Percentiles rank a stretch among this genome's conserved stretches.
These are phyloP conservation scores for Amphirosellinia nigrospora DNA, from an alignment of 495 filamentous ascomycete species.

Conservation along the genomic window DNA sequence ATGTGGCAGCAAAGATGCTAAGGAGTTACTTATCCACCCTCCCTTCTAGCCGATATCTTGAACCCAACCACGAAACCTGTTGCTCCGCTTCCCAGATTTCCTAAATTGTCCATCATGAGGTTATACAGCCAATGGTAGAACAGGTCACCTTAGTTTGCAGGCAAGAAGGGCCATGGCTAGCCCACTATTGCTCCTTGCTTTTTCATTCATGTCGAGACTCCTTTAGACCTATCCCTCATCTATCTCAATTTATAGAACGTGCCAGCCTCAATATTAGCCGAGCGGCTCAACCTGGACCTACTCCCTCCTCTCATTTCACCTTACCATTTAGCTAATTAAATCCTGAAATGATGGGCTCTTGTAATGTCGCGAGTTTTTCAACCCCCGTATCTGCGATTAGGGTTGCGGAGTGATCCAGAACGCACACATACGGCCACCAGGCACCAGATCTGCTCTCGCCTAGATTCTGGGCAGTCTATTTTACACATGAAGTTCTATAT, in stretches of 20 bases:
- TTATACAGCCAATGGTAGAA: constrained; percentile 14
- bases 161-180: not conserved
- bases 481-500: not conserved
- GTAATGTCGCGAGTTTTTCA: constrained; percentile 14
- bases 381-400: not conserved
- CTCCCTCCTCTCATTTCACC: not conserved
- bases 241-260: constrained; percentile 10
- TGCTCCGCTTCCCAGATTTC: constrained; percentile 25
- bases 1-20: not conserved
- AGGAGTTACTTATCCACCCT: not conserved
- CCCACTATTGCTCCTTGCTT: not conserved
- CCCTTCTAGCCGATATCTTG: not conserved
- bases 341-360: not conserved
- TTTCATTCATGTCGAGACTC: not conserved
- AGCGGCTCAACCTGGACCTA: constrained; percentile 12
- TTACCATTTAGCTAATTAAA: not conserved
- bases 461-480: not conserved
- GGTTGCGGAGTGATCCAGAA: constrained; percentile 1
- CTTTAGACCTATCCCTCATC: not conserved
- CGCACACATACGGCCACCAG: not conserved
- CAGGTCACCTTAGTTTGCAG: constrained; percentile 12
- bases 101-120: constrained; percentile 13
- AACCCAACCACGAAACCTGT: constrained; percentile 1
- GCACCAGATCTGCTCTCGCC: not conserved
- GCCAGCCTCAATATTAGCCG: constrained; percentile 21